Evolutionary conservation across 176 grass and related monocot species (phyloP).

Genomic region (Cenchrus fungigraminus): DNA sequence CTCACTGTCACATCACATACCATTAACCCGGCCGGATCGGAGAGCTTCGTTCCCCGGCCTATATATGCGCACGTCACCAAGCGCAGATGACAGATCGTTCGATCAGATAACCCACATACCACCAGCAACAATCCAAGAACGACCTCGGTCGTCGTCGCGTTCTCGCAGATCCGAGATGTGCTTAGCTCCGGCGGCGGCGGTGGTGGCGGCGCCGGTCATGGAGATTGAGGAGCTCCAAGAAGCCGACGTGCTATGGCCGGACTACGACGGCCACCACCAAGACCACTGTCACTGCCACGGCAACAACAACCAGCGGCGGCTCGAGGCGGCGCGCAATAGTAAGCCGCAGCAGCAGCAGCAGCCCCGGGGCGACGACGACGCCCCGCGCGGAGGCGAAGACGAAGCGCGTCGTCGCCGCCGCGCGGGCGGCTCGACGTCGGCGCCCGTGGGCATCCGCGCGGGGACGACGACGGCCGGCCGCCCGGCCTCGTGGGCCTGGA

Average conservation of each 20-base stretch:
- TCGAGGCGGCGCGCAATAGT: background rate
- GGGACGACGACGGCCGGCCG: background rate
- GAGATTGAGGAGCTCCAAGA: conserved; percentile 44
- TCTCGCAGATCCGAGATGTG: background rate
- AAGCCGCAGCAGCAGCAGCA: background rate
- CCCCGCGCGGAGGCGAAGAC: background rate
- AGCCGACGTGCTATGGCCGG: conserved; percentile 51
- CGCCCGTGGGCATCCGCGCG: conserved; percentile 12
- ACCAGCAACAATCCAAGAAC: background rate
- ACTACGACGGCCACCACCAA: background rate
- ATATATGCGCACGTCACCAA: conserved; percentile 30
- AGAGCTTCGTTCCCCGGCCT: background rate
- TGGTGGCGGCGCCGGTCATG: background rate
- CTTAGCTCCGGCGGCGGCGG: background rate
- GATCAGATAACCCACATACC: background rate
- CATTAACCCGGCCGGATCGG: background rate
- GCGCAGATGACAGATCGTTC: background rate
- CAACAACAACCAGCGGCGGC: background rate
- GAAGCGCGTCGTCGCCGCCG: background rate
- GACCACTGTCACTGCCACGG: background rate
- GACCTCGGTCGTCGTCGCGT: background rate
- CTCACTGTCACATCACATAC: conserved; percentile 1
- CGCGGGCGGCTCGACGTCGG: background rate
- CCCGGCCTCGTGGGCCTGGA: background rate
- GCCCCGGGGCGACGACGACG: background rate